Percentiles rank a stretch among this genome's conserved stretches.
Evolutionary conservation across 1,139 yeast species (phyloP).

Genomic region (Suhomyces bolitotheri): DNA sequence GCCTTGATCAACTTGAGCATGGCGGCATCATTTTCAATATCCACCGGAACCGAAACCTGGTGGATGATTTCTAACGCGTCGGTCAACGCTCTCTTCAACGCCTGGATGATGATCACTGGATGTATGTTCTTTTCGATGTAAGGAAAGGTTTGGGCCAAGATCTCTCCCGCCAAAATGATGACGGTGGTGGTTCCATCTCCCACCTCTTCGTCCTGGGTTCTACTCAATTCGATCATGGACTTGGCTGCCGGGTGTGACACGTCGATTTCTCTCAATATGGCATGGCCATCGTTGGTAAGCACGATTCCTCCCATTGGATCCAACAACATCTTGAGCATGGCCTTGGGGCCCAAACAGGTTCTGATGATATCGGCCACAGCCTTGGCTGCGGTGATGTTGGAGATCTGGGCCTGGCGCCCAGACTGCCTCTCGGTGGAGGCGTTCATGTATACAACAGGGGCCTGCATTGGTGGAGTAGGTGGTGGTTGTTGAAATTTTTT

Average conservation of each 20-base stretch:
- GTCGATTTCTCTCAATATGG: slow-evolving; percentile 83
- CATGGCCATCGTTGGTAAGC: slow-evolving; percentile 97
- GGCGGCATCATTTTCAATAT: slow-evolving; percentile 77
- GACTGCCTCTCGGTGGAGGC: slow-evolving; percentile 92
- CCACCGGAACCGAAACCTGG: slow-evolving; percentile 82
- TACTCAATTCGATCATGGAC: slow-evolving; percentile 93
- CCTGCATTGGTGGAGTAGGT: slow-evolving; percentile 36
- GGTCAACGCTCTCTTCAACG: slow-evolving; percentile 84
- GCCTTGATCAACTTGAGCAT: slow-evolving; percentile 86
- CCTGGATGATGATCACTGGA: slow-evolving; percentile 94
- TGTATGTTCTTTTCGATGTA: slow-evolving; percentile 92
- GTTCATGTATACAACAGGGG: slow-evolving; percentile 56
- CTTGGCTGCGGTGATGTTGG: slow-evolving; percentile 97
- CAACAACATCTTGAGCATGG: slow-evolving; percentile 95
- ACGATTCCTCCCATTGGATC: slow-evolving; percentile 99
- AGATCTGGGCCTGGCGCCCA: slow-evolving; percentile 95
- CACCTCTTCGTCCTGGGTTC: slow-evolving; percentile 99
- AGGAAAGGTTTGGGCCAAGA: slow-evolving; percentile 92
- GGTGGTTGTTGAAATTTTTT: slow-evolving; percentile 9
- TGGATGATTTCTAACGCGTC: slow-evolving; percentile 91
- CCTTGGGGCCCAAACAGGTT: slow-evolving; percentile 99
- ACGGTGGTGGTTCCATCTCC: slow-evolving; percentile 99
- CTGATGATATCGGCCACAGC: slow-evolving; percentile 97
- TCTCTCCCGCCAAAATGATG: slow-evolving; percentile 93
- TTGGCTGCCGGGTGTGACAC: slow-evolving; percentile 98